phyloP scores from a whole-genome alignment of 768 basidiomycete genomes.

The Psilocybe cubensis region DNA sequence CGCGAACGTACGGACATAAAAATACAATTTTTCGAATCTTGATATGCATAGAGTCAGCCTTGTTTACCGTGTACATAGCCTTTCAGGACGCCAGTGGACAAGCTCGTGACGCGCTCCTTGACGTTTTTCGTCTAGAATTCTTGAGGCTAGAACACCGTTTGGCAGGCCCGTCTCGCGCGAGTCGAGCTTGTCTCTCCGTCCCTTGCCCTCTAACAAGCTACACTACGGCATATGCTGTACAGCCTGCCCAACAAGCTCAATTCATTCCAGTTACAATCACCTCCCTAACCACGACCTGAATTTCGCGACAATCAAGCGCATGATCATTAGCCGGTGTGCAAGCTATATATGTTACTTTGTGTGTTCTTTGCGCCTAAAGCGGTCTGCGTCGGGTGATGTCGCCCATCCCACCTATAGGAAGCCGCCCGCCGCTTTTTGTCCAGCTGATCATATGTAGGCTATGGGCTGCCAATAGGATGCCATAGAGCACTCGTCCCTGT shows the following conservation, averaged over 20 bases:
- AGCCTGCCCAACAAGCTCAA: not conserved
- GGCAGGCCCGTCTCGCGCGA: not conserved
- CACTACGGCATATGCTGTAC: not conserved
- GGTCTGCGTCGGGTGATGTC: not conserved
- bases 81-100: not conserved
- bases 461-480: not conserved
- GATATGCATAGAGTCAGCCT: not conserved
- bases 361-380: not conserved
- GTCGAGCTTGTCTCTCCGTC: not conserved
- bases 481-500: not conserved
- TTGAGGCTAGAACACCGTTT: not conserved
- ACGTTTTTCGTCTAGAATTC: not conserved
- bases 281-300: not conserved
- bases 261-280: not conserved
- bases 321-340: not conserved
- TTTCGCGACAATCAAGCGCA: too few species aligned
- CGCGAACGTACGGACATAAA: not conserved
- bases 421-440: not conserved
- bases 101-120: not conserved
- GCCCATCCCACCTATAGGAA: not conserved
- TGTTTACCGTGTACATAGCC: not conserved
- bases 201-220: too few species aligned
- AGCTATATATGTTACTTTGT: too few species aligned
- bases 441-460: not conserved
- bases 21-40: too few species aligned